Percentiles rank a stretch among this genome's conserved stretches.
Conservation (phyloP, 192 early-diverging fungal genomes). For the Dissophora globulifera region DNA sequence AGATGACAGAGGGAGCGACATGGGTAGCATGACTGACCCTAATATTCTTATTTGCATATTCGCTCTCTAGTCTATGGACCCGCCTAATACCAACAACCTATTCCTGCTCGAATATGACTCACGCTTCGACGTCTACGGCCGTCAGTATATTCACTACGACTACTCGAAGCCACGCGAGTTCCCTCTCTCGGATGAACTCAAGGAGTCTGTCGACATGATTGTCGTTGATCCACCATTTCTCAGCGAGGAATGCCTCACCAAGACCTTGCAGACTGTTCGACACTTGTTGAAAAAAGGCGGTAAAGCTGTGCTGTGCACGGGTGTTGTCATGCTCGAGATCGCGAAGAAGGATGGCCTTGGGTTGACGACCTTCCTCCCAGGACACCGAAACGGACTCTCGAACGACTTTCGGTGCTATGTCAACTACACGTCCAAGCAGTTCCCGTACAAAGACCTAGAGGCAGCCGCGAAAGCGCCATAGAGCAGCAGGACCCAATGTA, state of each 20-base stretch:
- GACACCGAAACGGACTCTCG: constrained; percentile 73
- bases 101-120: constrained; percentile 81
- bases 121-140: constrained; percentile 76
- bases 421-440: constrained; percentile 61
- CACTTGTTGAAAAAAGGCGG: constrained; percentile 59
- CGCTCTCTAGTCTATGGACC: constrained; percentile 42
- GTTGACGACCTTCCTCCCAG: constrained; percentile 70
- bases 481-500: too few relatives aligned
- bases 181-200: constrained; percentile 50
- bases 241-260: constrained; percentile 76
- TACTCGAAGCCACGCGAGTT: constrained; percentile 73
- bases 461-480: too few relatives aligned
- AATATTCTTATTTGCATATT: neutral
- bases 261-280: constrained; percentile 70
- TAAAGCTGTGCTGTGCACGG: constrained; percentile 71
- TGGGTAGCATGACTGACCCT: neutral
- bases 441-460: constrained; percentile 4
- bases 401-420: constrained; percentile 83
- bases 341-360: constrained; percentile 13
- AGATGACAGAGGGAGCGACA: neutral
- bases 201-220: constrained; percentile 72
- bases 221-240: constrained; percentile 86
- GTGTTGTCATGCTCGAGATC: constrained; percentile 28
- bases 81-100: constrained; percentile 50
- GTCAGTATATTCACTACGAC: constrained; percentile 77